Evolutionary conservation across 1,284 basidiomycete genomes (phyloP), one percentile per base, ranked within the genome.

Genomic region (Grifola frondosa): DNA sequence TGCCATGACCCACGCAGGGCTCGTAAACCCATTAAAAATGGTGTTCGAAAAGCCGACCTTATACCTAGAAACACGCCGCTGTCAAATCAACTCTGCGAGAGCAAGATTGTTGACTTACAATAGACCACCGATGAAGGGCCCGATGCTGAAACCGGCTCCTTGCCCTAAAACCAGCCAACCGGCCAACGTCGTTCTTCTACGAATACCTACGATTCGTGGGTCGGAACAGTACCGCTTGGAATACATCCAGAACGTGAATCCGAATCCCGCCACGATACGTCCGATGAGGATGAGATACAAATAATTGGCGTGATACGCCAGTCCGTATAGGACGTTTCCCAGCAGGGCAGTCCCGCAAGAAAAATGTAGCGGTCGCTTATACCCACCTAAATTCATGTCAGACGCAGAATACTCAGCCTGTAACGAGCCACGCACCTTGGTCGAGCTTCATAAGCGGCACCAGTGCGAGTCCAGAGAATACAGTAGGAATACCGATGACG

Each of bases 1-100:
- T 1, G 80, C 75, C 73, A 85, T 80, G 30, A 84, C 42, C 83
- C 84, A 87, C 1, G 77, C 81, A 2, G 81, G 81, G 48, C 80
- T 78, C 0, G 80, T 84, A 51, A 71, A 81, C 3, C 84, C 83
- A 53, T 80, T 80, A 62, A 78, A 78, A 7, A 84, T 41, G 0
- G 48, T 21, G 44, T 62, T 62, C 3, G 48, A 40, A 46, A 64
- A 64, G 2, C 62, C 62, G 23, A 64, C 40, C 29, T 59, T 60
- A 46, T 57, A 64, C 4, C 62, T 64, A 40, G 8, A 17, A 13
- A 11, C 21, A 20, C 3, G 23, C 10, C 22, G 12, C 5, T 12
- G 17, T 31, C 16, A 24, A 39, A 17, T 35, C n/a, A n/a, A 19
- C 3, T 28, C n/a, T 40, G 8, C 20, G 13, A 11, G n/a, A 21